Percentiles rank a stretch among this genome's conserved stretches.
Evolutionary conservation across 1,284 basidiomycete species (phyloP).

Genomic region (Pseudozyma sp.): DNA sequence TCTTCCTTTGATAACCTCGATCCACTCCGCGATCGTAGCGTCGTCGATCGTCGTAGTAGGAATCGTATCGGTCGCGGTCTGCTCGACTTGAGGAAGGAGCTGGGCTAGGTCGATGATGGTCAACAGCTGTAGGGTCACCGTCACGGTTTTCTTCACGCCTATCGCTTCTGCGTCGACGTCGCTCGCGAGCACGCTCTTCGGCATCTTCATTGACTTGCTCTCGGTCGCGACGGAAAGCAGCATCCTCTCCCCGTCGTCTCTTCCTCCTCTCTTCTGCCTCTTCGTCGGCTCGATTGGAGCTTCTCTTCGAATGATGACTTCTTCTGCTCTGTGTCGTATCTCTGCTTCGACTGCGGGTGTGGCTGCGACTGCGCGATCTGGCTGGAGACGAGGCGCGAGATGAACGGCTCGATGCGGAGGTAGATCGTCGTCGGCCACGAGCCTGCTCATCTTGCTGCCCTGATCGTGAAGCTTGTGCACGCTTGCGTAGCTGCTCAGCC

Average conservation of each 20-base stretch:
- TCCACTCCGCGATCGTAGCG: constrained; percentile 27
- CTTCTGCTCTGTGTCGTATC: constrained; percentile 30
- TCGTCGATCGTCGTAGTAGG: constrained; percentile 46
- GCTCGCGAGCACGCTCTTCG: constrained; percentile 70
- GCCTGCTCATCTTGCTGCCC: constrained; percentile 5
- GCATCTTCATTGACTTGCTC: constrained; percentile 46
- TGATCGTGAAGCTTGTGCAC: constrained; percentile 50
- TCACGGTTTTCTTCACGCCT: constrained; percentile 43
- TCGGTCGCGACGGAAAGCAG: constrained; percentile 55
- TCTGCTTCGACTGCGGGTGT: constrained; percentile 35
- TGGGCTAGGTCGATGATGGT: constrained; percentile 26
- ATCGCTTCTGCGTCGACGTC: constrained; percentile 47
- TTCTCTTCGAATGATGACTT: constrained; percentile 32
- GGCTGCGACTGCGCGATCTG: constrained; percentile 25
- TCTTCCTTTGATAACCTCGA: constrained; percentile 20
- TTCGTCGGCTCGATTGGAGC: constrained; percentile 56
- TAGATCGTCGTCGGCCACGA: constrained; percentile 29
- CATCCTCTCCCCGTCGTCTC: constrained; percentile 54
- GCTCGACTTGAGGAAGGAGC: constrained; percentile 30
- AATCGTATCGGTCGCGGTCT: constrained; percentile 37
- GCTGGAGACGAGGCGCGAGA: constrained; percentile 34
- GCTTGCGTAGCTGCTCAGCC: constrained; percentile 62
- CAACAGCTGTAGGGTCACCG: constrained; percentile 10
- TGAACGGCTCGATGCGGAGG: constrained; percentile 27
- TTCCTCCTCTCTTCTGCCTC: constrained; percentile 61